Base-by-base conservation (phyloP, 1,139 yeast species). In the Pichia sp. region DNA sequence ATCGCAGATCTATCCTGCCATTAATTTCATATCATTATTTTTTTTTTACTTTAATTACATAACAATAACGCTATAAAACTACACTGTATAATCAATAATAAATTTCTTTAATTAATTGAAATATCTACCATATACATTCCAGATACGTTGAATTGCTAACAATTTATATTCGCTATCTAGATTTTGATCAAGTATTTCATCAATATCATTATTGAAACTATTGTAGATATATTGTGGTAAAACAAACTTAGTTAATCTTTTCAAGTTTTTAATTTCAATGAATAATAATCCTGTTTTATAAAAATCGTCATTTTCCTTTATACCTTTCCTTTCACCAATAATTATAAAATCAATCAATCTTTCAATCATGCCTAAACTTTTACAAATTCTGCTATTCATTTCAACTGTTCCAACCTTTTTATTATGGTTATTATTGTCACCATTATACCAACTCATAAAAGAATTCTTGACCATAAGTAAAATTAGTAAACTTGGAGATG, bases 401-500 rank as follows among this genome's bases (percentile, higher is more conserved):
- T 52, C 52, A 11, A n/a, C 14, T 27, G 27, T 33, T 9, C 30
- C 38, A 10, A 47, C 27, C 3, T 51, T 45, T 22, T 43, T 42
- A 25, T 33, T 45, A 6, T 45, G 33, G 7, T 36, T 29, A 5
- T 22, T 11, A 28, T 36, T 50, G 8, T 48, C 49, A 11, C 57
- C 51, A 29, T 48, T 52, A 22, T 49, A 52, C 55, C 56, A 54
- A 25, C 44, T 44, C 46, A 52, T 39, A 14, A 52, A 49, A 1
- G 54, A 48, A 36, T 61, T 66, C 51, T 71, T 61, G 8, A 73
- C 52, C 60, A 74, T 76, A 66, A 81, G 76, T 3, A 81, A 62
- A n/a, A 86, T 76, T 42, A 87, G 65, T 10, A 83, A 64, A 31
- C 91, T 82, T 0, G 99, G 99, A 45, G 93, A 79, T 7, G 95